A percentile compares a stretch with the other conserved stretches of the same genome.
phyloP scores from a whole-genome alignment of 768 basidiomycete species.

The Exidia glandulosa region DNA sequence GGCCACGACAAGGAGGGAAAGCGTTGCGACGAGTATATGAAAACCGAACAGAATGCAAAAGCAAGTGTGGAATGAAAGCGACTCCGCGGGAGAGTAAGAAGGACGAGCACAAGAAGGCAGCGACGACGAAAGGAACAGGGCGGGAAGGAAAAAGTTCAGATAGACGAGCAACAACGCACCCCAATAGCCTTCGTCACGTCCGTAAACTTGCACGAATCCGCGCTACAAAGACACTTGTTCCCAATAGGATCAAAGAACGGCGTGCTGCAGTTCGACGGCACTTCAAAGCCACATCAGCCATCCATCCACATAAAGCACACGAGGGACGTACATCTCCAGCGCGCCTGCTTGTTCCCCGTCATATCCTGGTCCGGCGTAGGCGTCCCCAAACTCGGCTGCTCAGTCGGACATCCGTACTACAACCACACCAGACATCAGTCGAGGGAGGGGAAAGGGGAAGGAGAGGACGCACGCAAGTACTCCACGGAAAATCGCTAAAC shows the following conservation, averaged over 20 bases:
- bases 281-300: constrained; percentile 19
- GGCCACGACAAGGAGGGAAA: too few species aligned
- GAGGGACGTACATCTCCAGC: constrained; percentile 41
- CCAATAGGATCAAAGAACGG: constrained; percentile 72
- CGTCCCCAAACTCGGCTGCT: constrained; percentile 40
- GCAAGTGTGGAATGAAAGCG: too few species aligned
- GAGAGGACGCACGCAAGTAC: constrained; percentile 50
- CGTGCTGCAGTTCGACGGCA: constrained; percentile 62
- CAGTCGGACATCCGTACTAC: constrained; percentile 64
- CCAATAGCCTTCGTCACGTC: constrained; percentile 58
- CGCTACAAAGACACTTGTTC: constrained; percentile 52
- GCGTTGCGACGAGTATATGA: too few species aligned
- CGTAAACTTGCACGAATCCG: constrained; percentile 44
- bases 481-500: constrained; percentile 71
- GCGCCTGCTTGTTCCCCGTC: constrained; percentile 31
- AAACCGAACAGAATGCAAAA: too few species aligned
- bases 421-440: constrained; percentile 1
- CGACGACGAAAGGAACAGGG: not conserved
- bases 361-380: constrained; percentile 57
- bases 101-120: too few species aligned
- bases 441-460: not conserved
- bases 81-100: too few species aligned
- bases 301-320: not conserved
- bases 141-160: not conserved
- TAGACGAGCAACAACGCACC: constrained; percentile 24